Conservation (phyloP, 257 asterid species). For the Haberlea rhodopensis region DNA sequence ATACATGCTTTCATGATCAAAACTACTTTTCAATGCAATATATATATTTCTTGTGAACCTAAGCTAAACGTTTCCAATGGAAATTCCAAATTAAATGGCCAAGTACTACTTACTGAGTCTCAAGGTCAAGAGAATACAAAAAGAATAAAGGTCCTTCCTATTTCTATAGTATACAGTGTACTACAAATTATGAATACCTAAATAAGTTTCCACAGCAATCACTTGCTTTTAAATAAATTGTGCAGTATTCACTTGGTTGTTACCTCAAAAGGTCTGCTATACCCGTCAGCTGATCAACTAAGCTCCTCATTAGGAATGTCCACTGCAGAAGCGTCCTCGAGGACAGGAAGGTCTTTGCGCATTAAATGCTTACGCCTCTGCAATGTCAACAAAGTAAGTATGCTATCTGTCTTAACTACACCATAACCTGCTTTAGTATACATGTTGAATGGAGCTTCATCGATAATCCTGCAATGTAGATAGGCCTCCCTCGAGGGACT, state of each 20-base stretch:
- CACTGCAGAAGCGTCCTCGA: constrained; percentile 37
- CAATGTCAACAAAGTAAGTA: constrained; percentile 64
- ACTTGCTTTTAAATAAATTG: neutral
- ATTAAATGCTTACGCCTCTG: constrained; percentile 91
- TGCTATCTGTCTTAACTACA: constrained; percentile 73
- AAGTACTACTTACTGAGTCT: constrained; percentile 3
- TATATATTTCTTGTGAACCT: too few species aligned
- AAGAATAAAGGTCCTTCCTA: constrained; percentile 15
- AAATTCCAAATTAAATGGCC: neutral
- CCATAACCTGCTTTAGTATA: constrained; percentile 71
- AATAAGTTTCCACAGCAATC: neutral
- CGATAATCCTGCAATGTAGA: constrained; percentile 91
- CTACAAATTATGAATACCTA: constrained; percentile 24
- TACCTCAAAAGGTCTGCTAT: constrained; percentile 37
- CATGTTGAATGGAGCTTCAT: constrained; percentile 82
- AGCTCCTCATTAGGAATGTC: constrained; percentile 38
- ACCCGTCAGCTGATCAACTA: constrained; percentile 30
- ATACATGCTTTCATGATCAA: neutral
- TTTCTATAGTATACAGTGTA: constrained; percentile 31
- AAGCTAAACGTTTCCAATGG: neutral
- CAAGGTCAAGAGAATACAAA: constrained; percentile 21
- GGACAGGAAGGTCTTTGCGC: constrained; percentile 64
- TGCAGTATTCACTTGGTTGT: neutral
- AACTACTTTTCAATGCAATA: neutral
- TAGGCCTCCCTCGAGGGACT: constrained; percentile 66